These are phyloP conservation scores for Kondoa malvinella DNA, from an alignment of 768 basidiomycete species.

Conservation along the genomic window DNA sequence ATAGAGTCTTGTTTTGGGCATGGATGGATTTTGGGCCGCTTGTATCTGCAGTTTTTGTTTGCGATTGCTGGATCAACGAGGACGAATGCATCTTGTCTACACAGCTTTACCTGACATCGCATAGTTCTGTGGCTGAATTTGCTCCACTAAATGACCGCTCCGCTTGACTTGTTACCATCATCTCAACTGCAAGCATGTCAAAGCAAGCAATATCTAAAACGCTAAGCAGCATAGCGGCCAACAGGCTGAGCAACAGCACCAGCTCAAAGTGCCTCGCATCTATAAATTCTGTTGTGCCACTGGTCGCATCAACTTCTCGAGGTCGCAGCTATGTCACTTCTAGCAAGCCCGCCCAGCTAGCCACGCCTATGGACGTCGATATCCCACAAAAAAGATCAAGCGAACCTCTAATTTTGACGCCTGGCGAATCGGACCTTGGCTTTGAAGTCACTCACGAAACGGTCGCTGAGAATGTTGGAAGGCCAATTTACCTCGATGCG, in stretches of 20 bases:
- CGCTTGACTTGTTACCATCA: too few relatives aligned
- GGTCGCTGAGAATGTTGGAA: constrained; percentile 24
- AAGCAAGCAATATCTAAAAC: too few relatives aligned
- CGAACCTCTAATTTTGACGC: constrained; percentile 1
- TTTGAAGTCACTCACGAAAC: constrained; percentile 3
- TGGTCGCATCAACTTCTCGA: background rate
- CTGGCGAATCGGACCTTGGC: constrained; percentile 1
- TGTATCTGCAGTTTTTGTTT: background rate
- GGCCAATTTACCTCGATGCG: constrained; percentile 87
- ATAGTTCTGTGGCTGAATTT: too few relatives aligned
- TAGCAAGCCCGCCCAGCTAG: background rate
- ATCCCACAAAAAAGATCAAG: background rate
- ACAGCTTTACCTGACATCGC: too few relatives aligned
- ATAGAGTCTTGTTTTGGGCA: background rate
- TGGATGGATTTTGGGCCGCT: background rate
- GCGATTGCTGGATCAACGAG: too few relatives aligned
- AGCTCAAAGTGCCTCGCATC: background rate
- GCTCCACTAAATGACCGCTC: too few relatives aligned
- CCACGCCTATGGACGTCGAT: background rate
- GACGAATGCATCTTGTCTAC: too few relatives aligned
- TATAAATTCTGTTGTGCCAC: background rate
- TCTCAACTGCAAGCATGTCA: too few relatives aligned
- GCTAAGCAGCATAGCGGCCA: background rate
- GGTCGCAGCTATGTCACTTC: background rate
- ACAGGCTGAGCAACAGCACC: background rate